Evolutionary conservation across 176 grass and related monocot genomes (phyloP).

Genomic region (Cocos nucifera): DNA sequence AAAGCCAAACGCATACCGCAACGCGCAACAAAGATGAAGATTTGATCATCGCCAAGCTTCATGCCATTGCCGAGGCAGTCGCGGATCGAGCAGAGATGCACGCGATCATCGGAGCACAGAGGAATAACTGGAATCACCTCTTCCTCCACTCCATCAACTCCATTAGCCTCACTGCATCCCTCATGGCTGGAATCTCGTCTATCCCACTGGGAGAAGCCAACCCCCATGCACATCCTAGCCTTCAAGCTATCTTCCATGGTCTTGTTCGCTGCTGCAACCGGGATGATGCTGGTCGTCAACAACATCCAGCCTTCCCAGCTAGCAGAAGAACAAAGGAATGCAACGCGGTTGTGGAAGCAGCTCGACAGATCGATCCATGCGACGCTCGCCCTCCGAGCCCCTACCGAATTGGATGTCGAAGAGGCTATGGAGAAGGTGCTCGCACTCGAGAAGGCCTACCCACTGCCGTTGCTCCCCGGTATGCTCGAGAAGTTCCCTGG

Average conservation of each 20-base stretch:
- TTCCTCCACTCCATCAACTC: slow-evolving; percentile 53
- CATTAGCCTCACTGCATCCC: slow-evolving; percentile 31
- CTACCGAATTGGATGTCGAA: background rate
- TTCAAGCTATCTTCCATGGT: slow-evolving; percentile 22
- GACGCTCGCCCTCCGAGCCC: background rate
- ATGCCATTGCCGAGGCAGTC: slow-evolving; percentile 30
- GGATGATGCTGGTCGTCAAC: slow-evolving; percentile 30
- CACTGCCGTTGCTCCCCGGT: slow-evolving; percentile 21
- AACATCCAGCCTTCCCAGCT: slow-evolving; percentile 62
- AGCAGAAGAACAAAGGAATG: slow-evolving; percentile 58
- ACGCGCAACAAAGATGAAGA: background rate
- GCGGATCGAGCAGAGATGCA: slow-evolving; percentile 56
- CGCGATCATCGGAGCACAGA: slow-evolving; percentile 50
- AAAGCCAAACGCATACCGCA: too few species aligned
- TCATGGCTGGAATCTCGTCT: slow-evolving; percentile 33
- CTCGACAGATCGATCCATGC: slow-evolving; percentile 29
- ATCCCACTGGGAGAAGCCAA: background rate
- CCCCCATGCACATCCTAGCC: background rate
- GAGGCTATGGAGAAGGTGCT: slow-evolving; percentile 28
- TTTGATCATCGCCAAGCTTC: slow-evolving; percentile 19
- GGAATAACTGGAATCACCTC: slow-evolving; percentile 70
- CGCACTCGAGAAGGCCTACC: slow-evolving; percentile 47
- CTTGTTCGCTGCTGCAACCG: slow-evolving; percentile 19
- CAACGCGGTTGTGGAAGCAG: slow-evolving; percentile 39
- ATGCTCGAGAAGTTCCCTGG: slow-evolving; percentile 62